Percentiles rank a stretch among this genome's conserved stretches.
Evolutionary conservation across 1,139 yeast genomes (phyloP).

Genomic region (Fermentozyma sake): DNA sequence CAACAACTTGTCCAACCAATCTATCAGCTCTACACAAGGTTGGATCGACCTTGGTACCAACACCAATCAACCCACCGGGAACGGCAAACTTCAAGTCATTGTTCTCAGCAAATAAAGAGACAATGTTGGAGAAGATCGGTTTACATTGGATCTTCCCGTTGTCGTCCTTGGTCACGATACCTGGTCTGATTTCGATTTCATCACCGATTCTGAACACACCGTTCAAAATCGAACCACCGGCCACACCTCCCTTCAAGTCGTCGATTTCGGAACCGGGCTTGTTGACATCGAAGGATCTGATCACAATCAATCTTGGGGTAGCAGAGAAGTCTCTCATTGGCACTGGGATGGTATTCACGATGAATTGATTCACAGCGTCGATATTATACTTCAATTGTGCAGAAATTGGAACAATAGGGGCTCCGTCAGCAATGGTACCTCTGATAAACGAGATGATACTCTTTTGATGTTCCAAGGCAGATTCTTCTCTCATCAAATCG

Average conservation of each 20-base stretch:
- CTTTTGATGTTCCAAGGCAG: constrained; percentile 93
- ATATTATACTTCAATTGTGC: constrained; percentile 98
- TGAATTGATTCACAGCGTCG: constrained; percentile 96
- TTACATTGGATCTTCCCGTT: constrained; percentile 91
- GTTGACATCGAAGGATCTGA: constrained; percentile 97
- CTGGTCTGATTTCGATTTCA: constrained; percentile 98
- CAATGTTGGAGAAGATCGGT: constrained; percentile 92
- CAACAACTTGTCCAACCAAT: constrained; percentile 98
- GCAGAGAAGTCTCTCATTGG: constrained; percentile 94
- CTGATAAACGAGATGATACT: constrained; percentile 87
- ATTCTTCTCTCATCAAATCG: constrained; percentile 96
- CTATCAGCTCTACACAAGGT: constrained; percentile 99
- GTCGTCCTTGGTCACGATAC: constrained; percentile 94
- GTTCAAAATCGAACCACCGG: constrained; percentile 96
- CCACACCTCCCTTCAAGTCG: constrained; percentile 99
- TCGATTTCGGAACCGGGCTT: constrained; percentile 98
- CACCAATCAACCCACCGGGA: constrained; percentile 99
- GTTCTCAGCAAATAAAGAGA: constrained; percentile 93
- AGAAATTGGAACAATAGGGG: constrained; percentile 97
- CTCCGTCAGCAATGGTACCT: constrained; percentile 98
- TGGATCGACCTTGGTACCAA: constrained; percentile 98
- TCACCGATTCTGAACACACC: constrained; percentile 98
- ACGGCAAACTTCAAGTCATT: constrained; percentile 97
- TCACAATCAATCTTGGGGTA: constrained; percentile 92
- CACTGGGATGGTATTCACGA: constrained; percentile 92